These are phyloP conservation scores for Leptomonas seymouri DNA, from an alignment of 208 protist species.

Conservation along the genomic window DNA sequence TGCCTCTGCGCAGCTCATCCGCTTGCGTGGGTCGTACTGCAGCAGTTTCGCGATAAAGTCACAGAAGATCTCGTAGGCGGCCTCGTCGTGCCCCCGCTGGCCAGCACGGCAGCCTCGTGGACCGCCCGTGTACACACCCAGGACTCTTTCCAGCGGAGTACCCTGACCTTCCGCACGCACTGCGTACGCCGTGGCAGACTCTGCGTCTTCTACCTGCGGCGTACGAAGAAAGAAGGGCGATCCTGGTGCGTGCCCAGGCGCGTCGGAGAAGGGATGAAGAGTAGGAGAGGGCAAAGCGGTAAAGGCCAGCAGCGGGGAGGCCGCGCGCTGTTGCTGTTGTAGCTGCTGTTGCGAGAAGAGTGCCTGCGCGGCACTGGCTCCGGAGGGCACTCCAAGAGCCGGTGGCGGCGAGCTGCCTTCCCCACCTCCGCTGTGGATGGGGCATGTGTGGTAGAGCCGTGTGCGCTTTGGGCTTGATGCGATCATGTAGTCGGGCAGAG, in stretches of 20 bases:
- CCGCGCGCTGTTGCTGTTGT: conserved; percentile 15
- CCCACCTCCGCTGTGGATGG: not conserved
- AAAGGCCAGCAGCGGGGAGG: conserved; percentile 16
- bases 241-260: conserved; percentile 29
- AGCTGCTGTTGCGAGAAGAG: conserved; percentile 1
- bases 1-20: conserved; percentile 72
- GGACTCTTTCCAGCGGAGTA: conserved; percentile 50
- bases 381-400: conserved; percentile 1
- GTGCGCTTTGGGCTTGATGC: conserved; percentile 63
- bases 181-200: conserved; percentile 21
- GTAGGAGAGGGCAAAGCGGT: not conserved
- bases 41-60: conserved; percentile 81
- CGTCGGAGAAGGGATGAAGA: conserved; percentile 15
- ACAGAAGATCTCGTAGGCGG: conserved; percentile 70
- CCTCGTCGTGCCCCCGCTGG: conserved; percentile 73
- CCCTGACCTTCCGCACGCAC: conserved; percentile 1
- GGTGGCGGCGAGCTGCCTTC: not conserved
- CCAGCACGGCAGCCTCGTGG: conserved; percentile 77
- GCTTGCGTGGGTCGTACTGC: conserved; percentile 73
- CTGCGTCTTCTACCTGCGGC: conserved; percentile 19
- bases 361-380: not conserved
- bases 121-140: conserved; percentile 77
- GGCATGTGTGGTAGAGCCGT: conserved; percentile 46
- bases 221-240: conserved; percentile 33
- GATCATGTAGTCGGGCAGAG: conserved; percentile 82